Conservation (phyloP, 805 yeast species). For the Ogataea degrootiae region DNA sequence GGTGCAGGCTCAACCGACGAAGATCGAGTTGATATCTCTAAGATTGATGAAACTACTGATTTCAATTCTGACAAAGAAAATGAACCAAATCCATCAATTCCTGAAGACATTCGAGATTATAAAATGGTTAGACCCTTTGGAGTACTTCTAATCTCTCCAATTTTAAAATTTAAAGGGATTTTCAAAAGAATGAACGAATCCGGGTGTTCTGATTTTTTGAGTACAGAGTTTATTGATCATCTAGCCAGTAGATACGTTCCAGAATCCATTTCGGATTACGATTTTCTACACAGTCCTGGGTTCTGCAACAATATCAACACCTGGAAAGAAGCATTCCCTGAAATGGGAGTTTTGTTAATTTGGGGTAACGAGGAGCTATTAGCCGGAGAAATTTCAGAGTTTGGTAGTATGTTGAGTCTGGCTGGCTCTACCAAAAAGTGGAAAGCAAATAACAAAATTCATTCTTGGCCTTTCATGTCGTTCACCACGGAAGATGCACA, state of each 20-base stretch:
- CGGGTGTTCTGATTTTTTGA: conserved; percentile 16
- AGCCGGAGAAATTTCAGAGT: conserved; percentile 32
- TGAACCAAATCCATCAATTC: too few species aligned
- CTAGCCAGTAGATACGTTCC: conserved; percentile 13
- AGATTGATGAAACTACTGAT: too few species aligned
- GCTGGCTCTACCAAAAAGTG: conserved; percentile 32
- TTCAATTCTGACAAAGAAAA: too few species aligned
- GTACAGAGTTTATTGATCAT: conserved; percentile 11
- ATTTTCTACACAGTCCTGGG: conserved; percentile 31
- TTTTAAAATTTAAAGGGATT: conserved; percentile 16
- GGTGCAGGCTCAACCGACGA: neutral
- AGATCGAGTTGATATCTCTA: too few species aligned
- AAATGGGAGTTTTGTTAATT: conserved; percentile 35
- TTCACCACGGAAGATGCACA: conserved; percentile 37
- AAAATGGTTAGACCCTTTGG: conserved; percentile 20
- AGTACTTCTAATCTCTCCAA: conserved; percentile 25
- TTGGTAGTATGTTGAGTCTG: conserved; percentile 23
- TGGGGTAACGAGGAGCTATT: conserved; percentile 42
- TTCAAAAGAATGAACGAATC: conserved; percentile 8
- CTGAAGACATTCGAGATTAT: conserved; percentile 2
- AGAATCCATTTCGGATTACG: conserved; percentile 10
- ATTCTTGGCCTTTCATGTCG: conserved; percentile 45
- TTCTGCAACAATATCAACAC: conserved; percentile 24
- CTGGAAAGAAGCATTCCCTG: conserved; percentile 41
- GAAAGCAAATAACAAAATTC: conserved; percentile 32